These are phyloP conservation scores for Silene coronaria DNA, from an alignment of 179 eudicot genomes.

Conservation along the genomic window DNA sequence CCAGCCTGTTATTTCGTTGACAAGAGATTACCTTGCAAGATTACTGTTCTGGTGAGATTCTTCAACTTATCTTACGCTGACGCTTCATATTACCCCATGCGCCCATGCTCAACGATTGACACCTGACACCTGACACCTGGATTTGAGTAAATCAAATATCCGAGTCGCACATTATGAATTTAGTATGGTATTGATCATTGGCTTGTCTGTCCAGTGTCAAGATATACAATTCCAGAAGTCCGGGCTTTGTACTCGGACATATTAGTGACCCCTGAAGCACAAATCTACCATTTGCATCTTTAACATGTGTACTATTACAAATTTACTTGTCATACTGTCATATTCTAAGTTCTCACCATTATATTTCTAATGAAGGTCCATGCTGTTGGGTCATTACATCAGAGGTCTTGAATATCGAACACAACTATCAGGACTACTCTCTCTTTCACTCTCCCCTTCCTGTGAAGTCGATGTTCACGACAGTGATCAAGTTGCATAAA, in stretches of 20 bases:
- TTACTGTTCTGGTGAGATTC: constrained; percentile 69
- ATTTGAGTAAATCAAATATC: not conserved
- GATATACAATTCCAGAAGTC: not conserved
- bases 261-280: not conserved
- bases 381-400: constrained; percentile 89
- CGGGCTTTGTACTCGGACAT: not conserved
- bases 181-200: not conserved
- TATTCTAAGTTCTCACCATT: not conserved
- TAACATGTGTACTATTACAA: not conserved
- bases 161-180: not conserved
- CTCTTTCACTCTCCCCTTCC: constrained; percentile 49
- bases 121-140: not conserved
- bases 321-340: not conserved
- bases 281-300: not conserved
- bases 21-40: constrained; percentile 91
- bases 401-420: constrained; percentile 82
- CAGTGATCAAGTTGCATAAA: constrained; percentile 36
- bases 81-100: not conserved
- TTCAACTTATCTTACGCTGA: not conserved
- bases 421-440: constrained; percentile 61
- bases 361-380: constrained; percentile 45
- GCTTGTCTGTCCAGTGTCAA: not conserved
- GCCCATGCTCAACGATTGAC: not conserved
- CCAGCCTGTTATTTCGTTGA: constrained; percentile 73
- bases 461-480: constrained; percentile 30